Evolutionary conservation across 2,329 filamentous ascomycete genomes (phyloP).

Genomic region (Fonsecaea erecta): DNA sequence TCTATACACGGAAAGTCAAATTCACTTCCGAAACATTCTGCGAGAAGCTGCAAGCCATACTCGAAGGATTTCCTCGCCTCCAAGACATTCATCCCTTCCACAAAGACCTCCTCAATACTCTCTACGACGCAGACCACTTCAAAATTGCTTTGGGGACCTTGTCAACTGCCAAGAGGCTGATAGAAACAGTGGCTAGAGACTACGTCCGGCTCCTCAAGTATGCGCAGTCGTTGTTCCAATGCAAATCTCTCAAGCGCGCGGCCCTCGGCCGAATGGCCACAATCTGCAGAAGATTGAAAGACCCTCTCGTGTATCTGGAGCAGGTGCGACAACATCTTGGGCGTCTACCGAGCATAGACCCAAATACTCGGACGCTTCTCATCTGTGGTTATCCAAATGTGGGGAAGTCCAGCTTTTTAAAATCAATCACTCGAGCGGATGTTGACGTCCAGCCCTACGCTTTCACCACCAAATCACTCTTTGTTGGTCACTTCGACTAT

Average conservation of each 20-base stretch:
- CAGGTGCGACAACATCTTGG: constrained; percentile 96
- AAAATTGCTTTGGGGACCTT: constrained; percentile 94
- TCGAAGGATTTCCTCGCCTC: constrained; percentile 89
- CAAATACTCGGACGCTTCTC: constrained; percentile 91
- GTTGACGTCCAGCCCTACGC: constrained; percentile 97
- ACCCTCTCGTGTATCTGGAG: constrained; percentile 92
- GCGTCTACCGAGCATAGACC: constrained; percentile 96
- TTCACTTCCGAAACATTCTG: constrained; percentile 96
- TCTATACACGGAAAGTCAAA: constrained; percentile 98
- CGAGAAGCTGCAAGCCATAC: constrained; percentile 88
- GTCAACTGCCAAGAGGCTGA: constrained; percentile 92
- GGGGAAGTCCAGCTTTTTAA: constrained; percentile 94
- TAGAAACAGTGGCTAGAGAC: constrained; percentile 94
- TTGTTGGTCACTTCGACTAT: constrained; percentile 97
- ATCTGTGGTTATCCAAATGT: constrained; percentile 98
- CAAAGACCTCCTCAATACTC: constrained; percentile 90
- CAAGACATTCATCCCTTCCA: constrained; percentile 96
- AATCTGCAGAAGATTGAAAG: constrained; percentile 90
- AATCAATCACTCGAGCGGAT: constrained; percentile 89
- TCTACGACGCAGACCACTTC: constrained; percentile 98
- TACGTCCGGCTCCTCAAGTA: constrained; percentile 97
- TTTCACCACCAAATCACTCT: constrained; percentile 96
- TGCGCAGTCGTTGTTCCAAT: constrained; percentile 95
- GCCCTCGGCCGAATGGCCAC: constrained; percentile 98
- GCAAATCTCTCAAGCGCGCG: constrained; percentile 97